Evolutionary conservation across 2,329 filamentous ascomycete species (phyloP), one percentile per base, ranked within the genome.

Genomic region (Nemania serpens): DNA sequence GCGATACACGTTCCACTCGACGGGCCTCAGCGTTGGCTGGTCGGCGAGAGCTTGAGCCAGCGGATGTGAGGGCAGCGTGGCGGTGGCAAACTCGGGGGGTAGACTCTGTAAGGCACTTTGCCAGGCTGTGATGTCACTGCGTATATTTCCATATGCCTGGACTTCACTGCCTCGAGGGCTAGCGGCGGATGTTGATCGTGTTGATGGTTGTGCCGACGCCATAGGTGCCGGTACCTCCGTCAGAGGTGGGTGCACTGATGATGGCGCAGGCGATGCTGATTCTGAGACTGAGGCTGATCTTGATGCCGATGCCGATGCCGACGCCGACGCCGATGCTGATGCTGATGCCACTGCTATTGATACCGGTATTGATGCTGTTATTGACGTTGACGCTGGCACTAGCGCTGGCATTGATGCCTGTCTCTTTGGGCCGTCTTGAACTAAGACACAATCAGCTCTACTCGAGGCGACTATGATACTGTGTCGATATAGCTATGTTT

Each of bases 1-100:
- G 13, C 71, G 70, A 37, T 68, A 68, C 42, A 53, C 57, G 54
- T 73, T 72, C 71, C 71, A 73, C 46, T 72, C 70, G 20, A 71
- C 61, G 15, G 52, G 55, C 12, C 71, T 66, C 18, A 72, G 20
- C 18, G 67, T 62, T 3, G 66, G 69, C 53, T 71, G 66, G 10
- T 60, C 37, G 1, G 60, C 48, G 2, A 73, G 65, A 53, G 64
- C 64, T 25, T 63, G 59, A 1, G 69, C 55, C n/a, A 73, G 64
- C 25, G 68, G 65, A 36, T 72, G 66, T 18, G 58, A 10, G 6
- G 67, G 67, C 33, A 53, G 50, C 6, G 39, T 13, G 1, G 37
- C 50, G 37, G 54, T 61, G 47, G 52, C 62, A 10, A 68, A 67
- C 29, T 69, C 69, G 6, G 63, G 57, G 1, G 71, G 69, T 17